Evolutionary conservation across 306 rosid species (phyloP).

Genomic region (Crotalaria pallida): DNA sequence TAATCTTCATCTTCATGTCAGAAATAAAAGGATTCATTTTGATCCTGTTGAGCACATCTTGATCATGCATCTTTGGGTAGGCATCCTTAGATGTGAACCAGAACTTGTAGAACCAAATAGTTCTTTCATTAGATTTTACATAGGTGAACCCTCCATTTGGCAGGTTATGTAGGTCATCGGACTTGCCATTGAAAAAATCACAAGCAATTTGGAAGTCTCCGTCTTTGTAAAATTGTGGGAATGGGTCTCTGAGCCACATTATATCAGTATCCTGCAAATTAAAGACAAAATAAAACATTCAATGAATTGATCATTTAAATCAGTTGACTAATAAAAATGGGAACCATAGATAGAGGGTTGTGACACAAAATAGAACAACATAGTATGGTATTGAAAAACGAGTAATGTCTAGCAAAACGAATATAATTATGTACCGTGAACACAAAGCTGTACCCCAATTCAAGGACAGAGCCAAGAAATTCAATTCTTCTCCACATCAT

Average conservation of each 20-base stretch:
- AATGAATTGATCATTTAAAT: background rate
- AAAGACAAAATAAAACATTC: background rate
- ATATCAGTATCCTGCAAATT: conserved; percentile 71
- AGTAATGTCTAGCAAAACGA: background rate
- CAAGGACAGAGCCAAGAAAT: conserved; percentile 53
- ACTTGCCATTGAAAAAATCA: conserved; percentile 43
- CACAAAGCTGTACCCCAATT: conserved; percentile 66
- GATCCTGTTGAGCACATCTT: conserved; percentile 69
- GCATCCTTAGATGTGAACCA: conserved; percentile 52
- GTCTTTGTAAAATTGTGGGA: conserved; percentile 39
- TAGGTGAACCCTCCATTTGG: conserved; percentile 85
- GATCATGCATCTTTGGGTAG: conserved; percentile 51
- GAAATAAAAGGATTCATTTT: conserved; percentile 35
- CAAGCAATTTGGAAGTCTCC: conserved; percentile 84
- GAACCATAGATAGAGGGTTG: too few relatives aligned
- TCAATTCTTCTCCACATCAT: conserved; percentile 90
- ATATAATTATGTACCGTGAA: conserved; percentile 58
- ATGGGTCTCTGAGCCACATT: conserved; percentile 88
- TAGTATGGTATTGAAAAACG: background rate
- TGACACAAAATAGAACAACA: too few relatives aligned
- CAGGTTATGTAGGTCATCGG: conserved; percentile 27
- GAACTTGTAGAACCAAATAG: conserved; percentile 57
- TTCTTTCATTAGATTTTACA: conserved; percentile 48
- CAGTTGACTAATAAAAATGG: too few relatives aligned
- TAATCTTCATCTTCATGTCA: conserved; percentile 33